Base-by-base conservation (phyloP, 805 yeast species). In the Cyberlindnera nakhonratchasimensis region DNA sequence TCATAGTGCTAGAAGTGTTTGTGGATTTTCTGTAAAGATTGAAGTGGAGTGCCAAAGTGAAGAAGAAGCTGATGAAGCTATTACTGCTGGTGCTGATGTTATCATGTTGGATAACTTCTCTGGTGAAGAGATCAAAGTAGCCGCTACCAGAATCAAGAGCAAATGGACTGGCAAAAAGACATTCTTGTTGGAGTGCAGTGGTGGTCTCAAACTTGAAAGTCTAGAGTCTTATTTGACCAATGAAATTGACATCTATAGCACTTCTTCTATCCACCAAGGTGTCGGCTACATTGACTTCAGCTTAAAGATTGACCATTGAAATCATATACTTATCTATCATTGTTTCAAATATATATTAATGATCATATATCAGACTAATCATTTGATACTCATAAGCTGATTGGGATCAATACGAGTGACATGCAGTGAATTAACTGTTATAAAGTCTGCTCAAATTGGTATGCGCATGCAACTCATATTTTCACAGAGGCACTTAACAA, bases 231-330 rank as follows among this genome's bases (percentile, higher is more conserved):
- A 75, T 56, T 69, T 90, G 54, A 80, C 89, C 53, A 75, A 84
- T 45, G 87, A 84, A 45, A 80, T 90, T 46, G 98, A 90, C 54
- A 81, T 90, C 50, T 91, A 89, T 69, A 83, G 95, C 28, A 91
- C 98, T 1, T 82, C 95, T 16, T 79, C 89, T 14, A 82, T 91
- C 45, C 98, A 90, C 61, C 98, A 90, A 66, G 97, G 97, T n/a
- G 73, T 82, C 9, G 78, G 81, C 0, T 75, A 85, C 23, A 73
- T 90, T 46, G 98, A 90, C 60, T 90, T 82, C 62, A 84, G 95
- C 22, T 72, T 90, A 61, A 90, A 90, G 62, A 80, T 88, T 42
- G 72, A 68, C 35, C 72, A 67, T 30, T 55, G 35, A 46, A 12
- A n/a, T n/a, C n/a, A n/a, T n/a, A n/a, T n/a, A n/a, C n/a, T n/a